phyloP scores from a whole-genome alignment of 2,329 filamentous ascomycete species.

The Penicillium capsulatum region DNA sequence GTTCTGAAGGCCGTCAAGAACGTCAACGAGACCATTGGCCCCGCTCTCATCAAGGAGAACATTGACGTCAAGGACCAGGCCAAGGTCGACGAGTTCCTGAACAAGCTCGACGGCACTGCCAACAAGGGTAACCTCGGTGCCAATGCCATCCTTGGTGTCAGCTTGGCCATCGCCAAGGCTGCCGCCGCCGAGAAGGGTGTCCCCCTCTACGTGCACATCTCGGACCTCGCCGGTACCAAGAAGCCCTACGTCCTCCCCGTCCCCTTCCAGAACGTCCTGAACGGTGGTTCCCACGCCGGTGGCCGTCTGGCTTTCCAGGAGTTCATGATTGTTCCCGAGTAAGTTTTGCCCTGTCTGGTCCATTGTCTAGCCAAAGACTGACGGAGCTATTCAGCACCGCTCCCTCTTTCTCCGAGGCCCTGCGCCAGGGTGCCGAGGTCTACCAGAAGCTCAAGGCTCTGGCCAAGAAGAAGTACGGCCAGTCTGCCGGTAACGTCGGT shows the following conservation, averaged over 20 bases:
- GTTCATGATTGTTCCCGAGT: constrained; percentile 90
- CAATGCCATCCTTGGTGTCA: constrained; percentile 84
- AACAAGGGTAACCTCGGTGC: constrained; percentile 87
- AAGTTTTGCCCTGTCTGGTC: constrained; percentile 34
- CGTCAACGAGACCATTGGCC: constrained; percentile 76
- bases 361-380: background rate
- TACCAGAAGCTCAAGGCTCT: constrained; percentile 97
- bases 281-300: constrained; percentile 94
- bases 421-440: constrained; percentile 94
- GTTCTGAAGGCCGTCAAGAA: constrained; percentile 81
- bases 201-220: constrained; percentile 82
- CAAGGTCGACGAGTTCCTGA: constrained; percentile 78
- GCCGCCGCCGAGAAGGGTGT: constrained; percentile 85
- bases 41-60: constrained; percentile 75
- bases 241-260: constrained; percentile 87
- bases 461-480: constrained; percentile 99
- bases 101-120: constrained; percentile 74
- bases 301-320: constrained; percentile 93
- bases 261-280: constrained; percentile 91
- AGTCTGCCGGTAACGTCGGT: constrained; percentile 97
- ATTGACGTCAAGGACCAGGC: constrained; percentile 83
- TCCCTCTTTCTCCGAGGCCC: constrained; percentile 87
- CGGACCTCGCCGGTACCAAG: constrained; percentile 82
- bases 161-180: constrained; percentile 79
- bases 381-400: constrained; percentile 56